Conservation (phyloP, 495 filamentous ascomycete genomes). For the Neurospora sp. region DNA sequence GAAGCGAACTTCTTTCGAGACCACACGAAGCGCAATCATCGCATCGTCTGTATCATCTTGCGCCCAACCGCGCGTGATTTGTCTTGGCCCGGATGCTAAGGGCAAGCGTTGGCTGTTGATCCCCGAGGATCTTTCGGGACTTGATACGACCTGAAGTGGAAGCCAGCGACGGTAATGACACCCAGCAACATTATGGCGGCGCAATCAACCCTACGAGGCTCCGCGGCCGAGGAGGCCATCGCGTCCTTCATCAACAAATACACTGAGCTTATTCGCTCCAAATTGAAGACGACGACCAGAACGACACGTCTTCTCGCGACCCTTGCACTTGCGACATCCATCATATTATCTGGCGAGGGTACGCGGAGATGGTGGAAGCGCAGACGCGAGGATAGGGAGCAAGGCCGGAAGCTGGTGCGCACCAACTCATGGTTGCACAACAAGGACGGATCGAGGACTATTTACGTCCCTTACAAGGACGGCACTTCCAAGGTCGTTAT, state of each 20-base stretch:
- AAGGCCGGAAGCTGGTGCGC: slow-evolving; percentile 67
- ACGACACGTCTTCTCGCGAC: slow-evolving; percentile 64
- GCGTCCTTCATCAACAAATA: slow-evolving; percentile 59
- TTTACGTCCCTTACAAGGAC: slow-evolving; percentile 86
- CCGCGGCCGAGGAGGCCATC: slow-evolving; percentile 56
- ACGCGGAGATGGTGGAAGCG: slow-evolving; percentile 62
- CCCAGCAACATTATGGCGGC: slow-evolving; percentile 55
- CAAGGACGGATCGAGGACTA: slow-evolving; percentile 87
- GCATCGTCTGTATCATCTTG: neutral
- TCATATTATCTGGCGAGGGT: slow-evolving; percentile 67
- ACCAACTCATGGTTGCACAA: slow-evolving; percentile 86
- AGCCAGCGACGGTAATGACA: neutral
- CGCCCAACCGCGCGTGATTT: neutral
- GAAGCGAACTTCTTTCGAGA: neutral
- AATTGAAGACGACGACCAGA: slow-evolving; percentile 51
- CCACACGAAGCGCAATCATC: neutral
- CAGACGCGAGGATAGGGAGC: slow-evolving; percentile 64
- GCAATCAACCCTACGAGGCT: slow-evolving; percentile 71
- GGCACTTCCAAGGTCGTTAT: slow-evolving; percentile 87
- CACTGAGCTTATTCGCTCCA: slow-evolving; percentile 47
- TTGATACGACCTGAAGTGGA: neutral
- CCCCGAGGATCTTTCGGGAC: neutral
- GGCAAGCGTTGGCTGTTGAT: neutral
- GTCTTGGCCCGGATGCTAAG: neutral
- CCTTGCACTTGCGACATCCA: slow-evolving; percentile 60